phyloP scores from a whole-genome alignment of 2,329 filamentous ascomycete genomes.

The Microascus cirrosus region DNA sequence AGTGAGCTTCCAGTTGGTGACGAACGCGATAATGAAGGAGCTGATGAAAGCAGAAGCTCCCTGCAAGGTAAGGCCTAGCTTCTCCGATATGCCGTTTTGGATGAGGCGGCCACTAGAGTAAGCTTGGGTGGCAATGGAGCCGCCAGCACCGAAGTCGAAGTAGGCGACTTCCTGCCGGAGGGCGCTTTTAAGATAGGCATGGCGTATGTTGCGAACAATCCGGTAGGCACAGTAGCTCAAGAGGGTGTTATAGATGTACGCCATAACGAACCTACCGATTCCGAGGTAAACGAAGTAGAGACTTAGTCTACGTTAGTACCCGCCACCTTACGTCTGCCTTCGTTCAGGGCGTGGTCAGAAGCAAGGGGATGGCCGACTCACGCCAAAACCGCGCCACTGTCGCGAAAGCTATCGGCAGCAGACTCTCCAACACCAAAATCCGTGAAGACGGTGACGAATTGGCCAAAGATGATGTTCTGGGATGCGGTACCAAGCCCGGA shows the following conservation, averaged over 20 bases:
- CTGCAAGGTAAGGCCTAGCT: constrained; percentile 29
- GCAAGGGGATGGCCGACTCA: neutral
- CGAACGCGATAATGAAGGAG: constrained; percentile 27
- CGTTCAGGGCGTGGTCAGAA: neutral
- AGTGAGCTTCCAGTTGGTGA: constrained; percentile 28
- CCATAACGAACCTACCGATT: constrained; percentile 32
- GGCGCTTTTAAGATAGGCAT: constrained; percentile 23
- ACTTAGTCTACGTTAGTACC: constrained; percentile 15
- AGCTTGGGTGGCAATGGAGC: constrained; percentile 30
- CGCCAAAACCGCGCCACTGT: constrained; percentile 4
- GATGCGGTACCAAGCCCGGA: constrained; percentile 16
- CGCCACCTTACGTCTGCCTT: neutral
- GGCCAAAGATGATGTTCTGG: constrained; percentile 16
- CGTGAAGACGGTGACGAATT: constrained; percentile 14
- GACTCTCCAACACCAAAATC: constrained; percentile 7
- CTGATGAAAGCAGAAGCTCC: constrained; percentile 26
- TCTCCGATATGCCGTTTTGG: constrained; percentile 32
- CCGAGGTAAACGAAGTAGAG: constrained; percentile 49
- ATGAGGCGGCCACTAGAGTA: constrained; percentile 35
- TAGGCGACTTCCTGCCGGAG: constrained; percentile 41
- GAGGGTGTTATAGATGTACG: constrained; percentile 12
- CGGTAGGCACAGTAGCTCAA: constrained; percentile 25
- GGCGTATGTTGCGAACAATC: constrained; percentile 22
- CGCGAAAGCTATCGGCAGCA: constrained; percentile 11
- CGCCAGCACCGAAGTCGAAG: constrained; percentile 32